phyloP scores from a whole-genome alignment of 345 rosid genomes.

The Trapa incisa region DNA sequence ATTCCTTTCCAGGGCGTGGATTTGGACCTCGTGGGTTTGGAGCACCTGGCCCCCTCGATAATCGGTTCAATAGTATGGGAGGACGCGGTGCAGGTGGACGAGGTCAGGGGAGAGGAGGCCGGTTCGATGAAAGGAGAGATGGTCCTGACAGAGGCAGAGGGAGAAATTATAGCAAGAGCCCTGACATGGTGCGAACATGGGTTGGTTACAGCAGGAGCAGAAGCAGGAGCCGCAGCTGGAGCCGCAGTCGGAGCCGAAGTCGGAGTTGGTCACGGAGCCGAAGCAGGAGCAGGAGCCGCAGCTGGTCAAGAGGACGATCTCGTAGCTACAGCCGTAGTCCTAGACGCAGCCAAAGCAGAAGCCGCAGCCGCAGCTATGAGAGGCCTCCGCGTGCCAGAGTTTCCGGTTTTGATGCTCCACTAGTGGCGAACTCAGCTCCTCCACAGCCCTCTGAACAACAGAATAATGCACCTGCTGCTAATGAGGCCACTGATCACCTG shows the following conservation, averaged over 20 bases:
- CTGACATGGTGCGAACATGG: constrained; percentile 48
- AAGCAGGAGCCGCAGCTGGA: constrained; percentile 29
- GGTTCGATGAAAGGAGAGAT: constrained; percentile 69
- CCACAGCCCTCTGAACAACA: constrained; percentile 17
- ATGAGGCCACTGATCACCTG: constrained; percentile 3
- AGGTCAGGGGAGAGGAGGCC: constrained; percentile 60
- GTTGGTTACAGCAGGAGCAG: constrained; percentile 37
- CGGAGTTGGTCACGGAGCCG: constrained; percentile 35
- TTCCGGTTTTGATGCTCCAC: constrained; percentile 19
- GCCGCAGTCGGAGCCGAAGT: constrained; percentile 19
- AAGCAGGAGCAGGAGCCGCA: constrained; percentile 32
- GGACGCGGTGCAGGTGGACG: constrained; percentile 37
- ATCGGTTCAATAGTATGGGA: constrained; percentile 46
- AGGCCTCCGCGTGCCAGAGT: constrained; percentile 19
- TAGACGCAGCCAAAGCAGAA: constrained; percentile 20
- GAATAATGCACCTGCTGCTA: constrained; percentile 9
- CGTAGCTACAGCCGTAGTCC: constrained; percentile 17
- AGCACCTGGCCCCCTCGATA: constrained; percentile 42
- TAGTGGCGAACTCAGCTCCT: constrained; percentile 9
- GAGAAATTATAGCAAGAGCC: constrained; percentile 71
- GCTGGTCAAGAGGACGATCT: constrained; percentile 32
- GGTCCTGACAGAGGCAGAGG: constrained; percentile 32
- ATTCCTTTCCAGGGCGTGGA: constrained; percentile 47
- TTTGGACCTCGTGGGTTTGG: constrained; percentile 55
- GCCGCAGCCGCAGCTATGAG: constrained; percentile 34